These are phyloP conservation scores for Xylaria arbuscula DNA, from an alignment of 2,329 filamentous ascomycete species.

Conservation along the genomic window DNA sequence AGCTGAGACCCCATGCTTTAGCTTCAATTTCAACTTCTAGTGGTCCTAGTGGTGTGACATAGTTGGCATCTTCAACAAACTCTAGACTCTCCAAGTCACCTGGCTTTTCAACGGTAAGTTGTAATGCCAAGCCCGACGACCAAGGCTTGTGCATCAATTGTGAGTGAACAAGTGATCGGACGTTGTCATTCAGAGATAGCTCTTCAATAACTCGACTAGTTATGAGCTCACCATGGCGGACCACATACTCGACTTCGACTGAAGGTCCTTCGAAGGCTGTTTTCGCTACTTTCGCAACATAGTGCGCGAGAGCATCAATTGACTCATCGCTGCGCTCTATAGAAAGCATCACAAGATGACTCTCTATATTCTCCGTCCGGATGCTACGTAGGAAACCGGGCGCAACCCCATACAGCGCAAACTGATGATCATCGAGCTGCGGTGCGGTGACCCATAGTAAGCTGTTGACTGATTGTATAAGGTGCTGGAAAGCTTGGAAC, in stretches of 20 bases:
- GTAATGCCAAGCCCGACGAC: background rate
- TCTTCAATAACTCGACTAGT: constrained; percentile 34
- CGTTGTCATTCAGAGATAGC: constrained; percentile 17
- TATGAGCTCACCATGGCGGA: constrained; percentile 29
- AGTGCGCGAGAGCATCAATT: constrained; percentile 16
- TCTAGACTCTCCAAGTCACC: constrained; percentile 9
- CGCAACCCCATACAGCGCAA: constrained; percentile 38
- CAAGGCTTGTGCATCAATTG: constrained; percentile 21
- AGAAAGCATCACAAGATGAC: constrained; percentile 41
- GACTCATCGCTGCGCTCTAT: constrained; percentile 35
- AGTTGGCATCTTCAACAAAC: background rate
- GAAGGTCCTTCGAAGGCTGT: constrained; percentile 34
- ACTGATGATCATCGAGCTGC: constrained; percentile 34
- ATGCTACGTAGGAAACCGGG: constrained; percentile 47
- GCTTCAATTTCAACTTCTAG: constrained; percentile 40
- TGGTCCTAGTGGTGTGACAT: constrained; percentile 1
- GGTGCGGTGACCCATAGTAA: constrained; percentile 46
- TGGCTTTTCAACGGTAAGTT: background rate
- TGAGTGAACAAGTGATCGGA: constrained; percentile 33
- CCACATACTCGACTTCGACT: constrained; percentile 38
- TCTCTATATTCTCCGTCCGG: constrained; percentile 45
- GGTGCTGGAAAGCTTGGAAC: constrained; percentile 41
- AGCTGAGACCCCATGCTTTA: constrained; percentile 25
- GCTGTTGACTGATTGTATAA: constrained; percentile 38
- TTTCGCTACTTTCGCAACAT: constrained; percentile 37